Conservation (phyloP, 768 basidiomycete genomes). For the Tulasnella sp. region DNA sequence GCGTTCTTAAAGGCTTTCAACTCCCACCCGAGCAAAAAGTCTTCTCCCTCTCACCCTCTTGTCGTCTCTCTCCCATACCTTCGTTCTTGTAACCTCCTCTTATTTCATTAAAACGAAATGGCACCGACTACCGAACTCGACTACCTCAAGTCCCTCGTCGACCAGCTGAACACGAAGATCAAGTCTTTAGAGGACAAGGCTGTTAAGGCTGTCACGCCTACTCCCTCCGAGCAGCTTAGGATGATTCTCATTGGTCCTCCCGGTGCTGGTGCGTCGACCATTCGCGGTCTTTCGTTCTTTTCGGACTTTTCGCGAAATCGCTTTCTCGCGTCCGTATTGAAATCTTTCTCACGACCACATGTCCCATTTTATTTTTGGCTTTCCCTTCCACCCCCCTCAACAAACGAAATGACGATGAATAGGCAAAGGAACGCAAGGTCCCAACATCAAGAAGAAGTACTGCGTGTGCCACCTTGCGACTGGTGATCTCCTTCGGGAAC, state of each 20-base stretch:
- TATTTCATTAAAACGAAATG: constrained; percentile 13
- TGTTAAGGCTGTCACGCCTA: constrained; percentile 31
- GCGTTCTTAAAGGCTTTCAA: constrained; percentile 2
- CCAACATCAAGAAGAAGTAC: constrained; percentile 83
- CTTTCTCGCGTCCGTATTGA: neutral
- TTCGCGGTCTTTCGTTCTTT: neutral
- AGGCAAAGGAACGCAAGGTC: constrained; percentile 99
- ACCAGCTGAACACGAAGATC: constrained; percentile 89
- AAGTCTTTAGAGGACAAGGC: constrained; percentile 54
- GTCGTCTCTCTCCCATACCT: neutral
- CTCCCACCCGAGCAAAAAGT: neutral
- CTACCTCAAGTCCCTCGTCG: constrained; percentile 88
- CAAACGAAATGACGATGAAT: constrained; percentile 15
- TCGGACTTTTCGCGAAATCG: constrained; percentile 6
- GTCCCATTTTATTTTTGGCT: neutral
- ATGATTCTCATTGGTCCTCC: constrained; percentile 95
- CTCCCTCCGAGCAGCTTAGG: constrained; percentile 72
- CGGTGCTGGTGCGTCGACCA: constrained; percentile 63
- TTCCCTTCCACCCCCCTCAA: neutral
- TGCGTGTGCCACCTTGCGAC: constrained; percentile 98
- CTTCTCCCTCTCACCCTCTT: constrained; percentile 2
- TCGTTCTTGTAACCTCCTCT: neutral
- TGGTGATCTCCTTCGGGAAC: constrained; percentile 96
- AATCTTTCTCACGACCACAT: constrained; percentile 11
- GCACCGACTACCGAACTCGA: constrained; percentile 60